Base-by-base conservation (phyloP, 2,329 filamentous ascomycete species). In the Aureobasidium melanogenum region DNA sequence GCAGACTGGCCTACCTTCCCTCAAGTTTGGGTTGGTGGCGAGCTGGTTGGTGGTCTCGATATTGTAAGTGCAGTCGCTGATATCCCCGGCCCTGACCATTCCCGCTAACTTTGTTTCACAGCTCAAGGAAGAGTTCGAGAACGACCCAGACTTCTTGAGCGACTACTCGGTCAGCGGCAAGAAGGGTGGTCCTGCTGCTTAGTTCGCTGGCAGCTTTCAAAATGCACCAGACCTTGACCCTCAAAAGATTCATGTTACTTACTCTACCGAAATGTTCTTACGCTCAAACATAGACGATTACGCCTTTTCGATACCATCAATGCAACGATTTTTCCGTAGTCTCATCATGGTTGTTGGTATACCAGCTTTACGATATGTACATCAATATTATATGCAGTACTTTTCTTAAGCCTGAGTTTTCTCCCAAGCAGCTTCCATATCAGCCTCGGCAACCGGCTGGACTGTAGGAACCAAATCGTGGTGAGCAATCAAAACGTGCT, bases 1-100 rank as follows among this genome's bases (percentile, higher is more conserved):
- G 91, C 91, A n/a, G 94, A 97, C 64, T 99, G 94, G 94, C 94
- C 94, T 10, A 99, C 94, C 0, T 99, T 91, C 76, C 94, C 94
- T 22, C 94, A 99, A 75, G 78, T 99, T 64, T 99, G 93, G 86
- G 85, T 96, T 14, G 84, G 87, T 63, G 93, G 94, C 15, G 91
- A 97, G 73, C 79, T 99, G 54, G 88, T 97, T 24, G 93, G 94
- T 62, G 94, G 94, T 1, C 77, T 99, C 68, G 94, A 99, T 74
- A 99, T 99, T 76, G 93, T 97, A 79, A 81, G 91, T 81, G 39
- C 51, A 34, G 52, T 14, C 22, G 41, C 48, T 24, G 30, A 47
- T 57, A 17, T 28, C 36, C 12, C 26, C 26, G 59, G 7, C 34
- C 17, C 50, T 32, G 34, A 9, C 26, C 15, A 14, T 28, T 24